A percentile compares a stretch with the other conserved stretches of the same genome.
Evolutionary conservation across 331 rosid genomes (phyloP).

Genomic region (Ulmus americana): DNA sequence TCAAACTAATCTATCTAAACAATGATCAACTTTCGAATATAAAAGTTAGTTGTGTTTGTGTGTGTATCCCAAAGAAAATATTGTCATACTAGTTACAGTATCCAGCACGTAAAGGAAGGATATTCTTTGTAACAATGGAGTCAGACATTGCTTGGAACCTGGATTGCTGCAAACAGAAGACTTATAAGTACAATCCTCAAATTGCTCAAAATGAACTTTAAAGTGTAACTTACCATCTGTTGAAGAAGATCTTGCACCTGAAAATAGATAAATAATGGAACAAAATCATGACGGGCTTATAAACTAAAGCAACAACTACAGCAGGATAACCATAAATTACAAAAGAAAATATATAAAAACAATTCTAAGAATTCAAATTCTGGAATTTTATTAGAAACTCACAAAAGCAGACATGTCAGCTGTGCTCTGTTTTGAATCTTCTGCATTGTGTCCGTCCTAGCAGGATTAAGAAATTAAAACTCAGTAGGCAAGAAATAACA

Average conservation of each 20-base stretch:
- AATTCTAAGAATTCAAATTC: background rate
- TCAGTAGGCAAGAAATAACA: background rate
- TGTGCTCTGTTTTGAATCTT: constrained; percentile 77
- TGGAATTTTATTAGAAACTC: constrained; percentile 31
- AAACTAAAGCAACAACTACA: background rate
- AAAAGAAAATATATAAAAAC: background rate
- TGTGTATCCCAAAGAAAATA: background rate
- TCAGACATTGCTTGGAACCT: constrained; percentile 89
- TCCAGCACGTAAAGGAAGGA: constrained; percentile 40
- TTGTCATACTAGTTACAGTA: constrained; percentile 1
- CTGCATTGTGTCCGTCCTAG: constrained; percentile 79
- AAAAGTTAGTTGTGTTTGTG: no score
- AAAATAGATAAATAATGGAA: constrained; percentile 14
- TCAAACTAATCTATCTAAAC: no score
- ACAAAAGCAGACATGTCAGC: constrained; percentile 90
- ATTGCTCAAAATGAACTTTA: constrained; percentile 17
- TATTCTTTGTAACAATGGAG: constrained; percentile 80
- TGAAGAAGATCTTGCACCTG: constrained; percentile 94
- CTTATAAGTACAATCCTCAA: constrained; percentile 25
- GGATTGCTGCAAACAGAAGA: constrained; percentile 54
- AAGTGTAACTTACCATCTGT: constrained; percentile 68
- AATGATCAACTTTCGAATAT: no score
- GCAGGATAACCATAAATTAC: background rate
- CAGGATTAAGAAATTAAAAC: constrained; percentile 6
- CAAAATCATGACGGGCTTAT: constrained; percentile 2